Evolutionary conservation across 73 alveolate species (phyloP), one percentile per base, ranked within the genome.

Genomic region (Durusdinium trenchii): DNA sequence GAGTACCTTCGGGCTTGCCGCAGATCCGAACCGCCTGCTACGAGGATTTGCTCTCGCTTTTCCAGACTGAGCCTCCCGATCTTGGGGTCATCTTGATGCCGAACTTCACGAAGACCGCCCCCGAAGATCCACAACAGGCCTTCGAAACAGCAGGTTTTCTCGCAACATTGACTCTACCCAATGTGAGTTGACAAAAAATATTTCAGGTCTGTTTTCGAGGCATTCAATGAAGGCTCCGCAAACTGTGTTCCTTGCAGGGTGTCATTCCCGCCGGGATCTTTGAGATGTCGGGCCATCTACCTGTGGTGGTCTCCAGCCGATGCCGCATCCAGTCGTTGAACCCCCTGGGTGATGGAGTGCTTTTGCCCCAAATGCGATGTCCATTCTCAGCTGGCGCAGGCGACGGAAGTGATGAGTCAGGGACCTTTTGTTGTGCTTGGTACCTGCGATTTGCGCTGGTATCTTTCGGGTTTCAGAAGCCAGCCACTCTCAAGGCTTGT

Each of bases 341-440:
- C 46, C 75, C 69, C 69, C 38, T 89, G 85, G 96, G 69, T 35
- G 38, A 32, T 46, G 96, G 81, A 36, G 54, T 67, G 60, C 75
- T 91, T 35, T 54, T 91, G 75, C 87, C 97, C 28, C 97, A 91
- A 57, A 48, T 40, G 60, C 52, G 97, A 38, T 91, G 97, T 38
- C 97, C 97, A 6, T 91, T 91, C 87, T 91, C 97, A 4, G 97
- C 97, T 20, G 87, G 87, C 54, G 97, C 97, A 75, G 97, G n/a
- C n/a, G 93, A 81, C 91, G 81, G 73, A 60, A 23, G 81, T 18
- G 42, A 20, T 9, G 20, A 54, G 20, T 9, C 28, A 54, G 64
- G 64, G 28, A 54, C 28, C 64, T 54, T 54, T 54, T 54, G 9
- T 54, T 54, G 81, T 67, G n/a, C 43, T 67, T n/a, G 81, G 42